Evolutionary conservation across 163 green algal species (phyloP).

Genomic region (Scenedesmus sp.): DNA sequence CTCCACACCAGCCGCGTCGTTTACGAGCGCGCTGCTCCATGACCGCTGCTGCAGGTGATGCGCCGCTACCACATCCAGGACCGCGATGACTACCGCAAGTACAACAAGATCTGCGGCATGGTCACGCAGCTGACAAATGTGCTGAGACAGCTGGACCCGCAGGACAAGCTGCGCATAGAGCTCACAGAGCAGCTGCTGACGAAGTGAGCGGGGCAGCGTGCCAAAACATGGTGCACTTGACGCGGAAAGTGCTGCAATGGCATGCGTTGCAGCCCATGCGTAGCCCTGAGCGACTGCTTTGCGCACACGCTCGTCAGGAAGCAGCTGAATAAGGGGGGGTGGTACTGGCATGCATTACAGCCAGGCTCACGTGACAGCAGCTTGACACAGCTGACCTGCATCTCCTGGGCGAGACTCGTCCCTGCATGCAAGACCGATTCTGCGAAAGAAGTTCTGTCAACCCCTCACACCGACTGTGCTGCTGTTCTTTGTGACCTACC

Average conservation of each 20-base stretch:
- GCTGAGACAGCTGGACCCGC: conserved; percentile 90
- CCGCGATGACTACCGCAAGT: conserved; percentile 98
- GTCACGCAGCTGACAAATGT: conserved; percentile 92
- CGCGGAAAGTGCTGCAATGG: not conserved
- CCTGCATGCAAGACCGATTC: too few species aligned
- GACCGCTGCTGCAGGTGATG: conserved; percentile 92
- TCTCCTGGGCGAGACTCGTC: too few species aligned
- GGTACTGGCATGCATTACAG: too few species aligned
- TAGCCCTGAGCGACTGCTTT: too few species aligned
- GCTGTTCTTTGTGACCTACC: too few species aligned
- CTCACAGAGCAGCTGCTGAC: conserved; percentile 96
- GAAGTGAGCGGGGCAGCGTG: conserved; percentile 78
- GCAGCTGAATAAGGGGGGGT: too few species aligned
- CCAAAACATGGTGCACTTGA: not conserved
- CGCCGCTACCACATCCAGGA: conserved; percentile 97
- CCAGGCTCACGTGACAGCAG: too few species aligned
- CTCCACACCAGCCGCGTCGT: not conserved
- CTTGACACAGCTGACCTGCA: too few species aligned
- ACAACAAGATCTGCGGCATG: conserved; percentile 96
- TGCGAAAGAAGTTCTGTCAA: not conserved
- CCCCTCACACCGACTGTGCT: not conserved
- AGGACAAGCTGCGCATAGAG: conserved; percentile 91
- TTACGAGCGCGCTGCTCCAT: too few species aligned
- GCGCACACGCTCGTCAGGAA: too few species aligned
- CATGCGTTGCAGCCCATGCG: not conserved